Evolutionary conservation across 768 basidiomycete species (phyloP), one percentile per base, ranked within the genome.

Genomic region (Tephrocybe sp.): DNA sequence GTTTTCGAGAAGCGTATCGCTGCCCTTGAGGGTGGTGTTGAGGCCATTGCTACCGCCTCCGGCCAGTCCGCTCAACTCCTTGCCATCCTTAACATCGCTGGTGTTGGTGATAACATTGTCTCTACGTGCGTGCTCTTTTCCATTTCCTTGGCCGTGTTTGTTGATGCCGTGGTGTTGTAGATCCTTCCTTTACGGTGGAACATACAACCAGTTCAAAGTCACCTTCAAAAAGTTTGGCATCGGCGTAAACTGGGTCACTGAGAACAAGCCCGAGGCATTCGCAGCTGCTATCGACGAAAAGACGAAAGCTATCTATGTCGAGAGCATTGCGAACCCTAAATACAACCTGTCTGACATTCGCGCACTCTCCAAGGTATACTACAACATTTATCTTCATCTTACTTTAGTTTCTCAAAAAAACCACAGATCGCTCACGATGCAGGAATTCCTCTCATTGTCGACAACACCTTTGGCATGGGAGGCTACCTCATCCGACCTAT

Each of bases 1-100:
- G 84, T 91, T 1, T 90, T 92, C 56, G 90, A 92, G 65, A 77
- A 85, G 48, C 82, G 90, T 14, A 83, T 92, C 20, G 84, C 87
- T 1, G 85, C 86, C 0, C 73, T 92, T 14, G 90, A 92, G 62
- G 86, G 87, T n/a, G 91, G 90, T 19, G 73, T 71, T 1, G 87
- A 86, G 1, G 89, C 89, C 6, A 76, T 92, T 3, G 89, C 88
- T 3, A 75, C 83, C 0, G 70, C 87, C 4, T 87, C 85, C 42
- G 90, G 90, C 0, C 88, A 89, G 62, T 74, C 85, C 4, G 90
- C 89, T 0, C 87, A 91, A 60, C 85, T 90, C 65, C 73, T 90
- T 63, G 75, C 89, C 2, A 79, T 91, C 52, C 62, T 78, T 0
- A 76, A 82, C 23, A 62, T 89, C 35, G 82, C 84, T 0, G 67